These are phyloP conservation scores for Rhizomucor pusillus DNA, from an alignment of 371 early-diverging fungal genomes.

Conservation along the genomic window DNA sequence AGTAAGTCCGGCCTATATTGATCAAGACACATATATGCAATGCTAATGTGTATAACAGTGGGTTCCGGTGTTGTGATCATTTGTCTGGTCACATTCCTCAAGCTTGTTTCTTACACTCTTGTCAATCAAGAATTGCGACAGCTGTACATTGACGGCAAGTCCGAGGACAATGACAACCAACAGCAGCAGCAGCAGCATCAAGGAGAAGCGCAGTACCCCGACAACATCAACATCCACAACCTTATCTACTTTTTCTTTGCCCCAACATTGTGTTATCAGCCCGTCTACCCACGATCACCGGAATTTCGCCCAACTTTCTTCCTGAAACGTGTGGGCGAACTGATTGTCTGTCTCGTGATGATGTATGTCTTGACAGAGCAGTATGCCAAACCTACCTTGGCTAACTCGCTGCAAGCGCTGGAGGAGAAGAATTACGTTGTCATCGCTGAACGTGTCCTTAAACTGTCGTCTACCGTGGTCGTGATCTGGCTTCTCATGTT, in stretches of 20 bases:
- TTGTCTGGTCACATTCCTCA: constrained; percentile 69
- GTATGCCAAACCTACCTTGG: constrained; percentile 82
- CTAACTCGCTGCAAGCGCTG: constrained; percentile 74
- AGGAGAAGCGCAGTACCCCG: constrained; percentile 66
- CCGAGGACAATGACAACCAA: constrained; percentile 30
- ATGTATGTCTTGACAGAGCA: constrained; percentile 85
- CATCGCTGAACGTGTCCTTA: constrained; percentile 83
- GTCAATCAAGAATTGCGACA: constrained; percentile 68
- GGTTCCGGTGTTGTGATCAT: constrained; percentile 60
- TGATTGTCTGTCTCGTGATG: constrained; percentile 60
- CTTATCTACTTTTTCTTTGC: constrained; percentile 77
- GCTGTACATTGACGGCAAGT: constrained; percentile 30
- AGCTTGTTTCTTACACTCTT: constrained; percentile 77
- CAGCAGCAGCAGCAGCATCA: constrained; percentile 37
- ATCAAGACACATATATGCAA: neutral
- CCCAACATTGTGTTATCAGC: constrained; percentile 90
- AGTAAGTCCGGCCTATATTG: constrained; percentile 20
- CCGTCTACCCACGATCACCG: constrained; percentile 75
- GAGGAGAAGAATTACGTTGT: constrained; percentile 63
- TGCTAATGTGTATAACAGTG: constrained; percentile 23
- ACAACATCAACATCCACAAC: constrained; percentile 69
- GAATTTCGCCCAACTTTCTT: constrained; percentile 73
- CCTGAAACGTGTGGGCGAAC: constrained; percentile 75
- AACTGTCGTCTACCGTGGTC: constrained; percentile 78
- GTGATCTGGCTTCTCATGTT: constrained; percentile 89